Conservation (phyloP, 208 protist species). For the Endotrypanum monterogeii region DNA sequence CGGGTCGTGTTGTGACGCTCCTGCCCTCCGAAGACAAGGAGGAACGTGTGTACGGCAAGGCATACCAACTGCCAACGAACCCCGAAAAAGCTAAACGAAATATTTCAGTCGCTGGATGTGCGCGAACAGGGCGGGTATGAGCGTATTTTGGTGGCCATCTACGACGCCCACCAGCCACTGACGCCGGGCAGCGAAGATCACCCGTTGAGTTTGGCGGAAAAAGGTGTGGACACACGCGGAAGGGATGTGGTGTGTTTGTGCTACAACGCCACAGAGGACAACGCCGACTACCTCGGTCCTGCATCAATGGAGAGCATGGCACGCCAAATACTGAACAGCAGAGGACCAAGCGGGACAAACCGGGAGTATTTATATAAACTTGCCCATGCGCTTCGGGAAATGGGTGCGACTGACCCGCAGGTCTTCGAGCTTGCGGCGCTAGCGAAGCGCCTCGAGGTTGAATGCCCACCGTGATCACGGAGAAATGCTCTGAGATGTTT, state of each 20-base stretch:
- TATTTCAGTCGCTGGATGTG: constrained; percentile 60
- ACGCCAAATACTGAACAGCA: constrained; percentile 53
- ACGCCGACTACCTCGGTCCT: constrained; percentile 66
- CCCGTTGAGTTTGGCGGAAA: constrained; percentile 20
- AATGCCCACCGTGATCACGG: background rate
- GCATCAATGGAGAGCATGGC: constrained; percentile 64
- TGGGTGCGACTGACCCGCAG: constrained; percentile 59
- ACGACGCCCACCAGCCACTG: constrained; percentile 28
- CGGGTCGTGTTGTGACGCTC: constrained; percentile 82
- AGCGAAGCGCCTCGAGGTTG: constrained; percentile 35
- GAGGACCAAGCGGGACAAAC: constrained; percentile 68
- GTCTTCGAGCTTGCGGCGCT: constrained; percentile 67
- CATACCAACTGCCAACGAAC: constrained; percentile 69
- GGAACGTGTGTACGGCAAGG: constrained; percentile 65
- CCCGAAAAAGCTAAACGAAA: constrained; percentile 38
- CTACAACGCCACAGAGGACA: constrained; percentile 76
- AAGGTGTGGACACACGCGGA: constrained; percentile 15
- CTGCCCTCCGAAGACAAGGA: constrained; percentile 39
- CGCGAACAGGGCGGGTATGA: constrained; percentile 75
- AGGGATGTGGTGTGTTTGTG: constrained; percentile 56
- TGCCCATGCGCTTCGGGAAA: constrained; percentile 50
- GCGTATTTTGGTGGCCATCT: constrained; percentile 50
- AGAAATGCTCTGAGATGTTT: background rate
- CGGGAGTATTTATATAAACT: constrained; percentile 77
- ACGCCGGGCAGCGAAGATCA: constrained; percentile 7